Conservation (phyloP, 1,284 basidiomycete species). For the Tilletia setariae region DNA sequence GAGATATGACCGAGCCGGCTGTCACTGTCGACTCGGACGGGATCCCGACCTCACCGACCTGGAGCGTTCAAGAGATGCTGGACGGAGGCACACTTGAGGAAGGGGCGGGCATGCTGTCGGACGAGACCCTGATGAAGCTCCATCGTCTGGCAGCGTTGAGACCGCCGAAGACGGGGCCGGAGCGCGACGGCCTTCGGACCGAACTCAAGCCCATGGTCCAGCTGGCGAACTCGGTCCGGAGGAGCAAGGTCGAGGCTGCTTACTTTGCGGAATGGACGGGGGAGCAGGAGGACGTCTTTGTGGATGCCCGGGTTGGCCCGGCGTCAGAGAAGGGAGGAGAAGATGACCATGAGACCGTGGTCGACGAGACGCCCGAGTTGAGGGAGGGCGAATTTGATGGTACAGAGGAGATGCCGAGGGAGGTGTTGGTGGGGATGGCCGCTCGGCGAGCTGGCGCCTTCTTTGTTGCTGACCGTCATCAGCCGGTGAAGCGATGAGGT, state of each 20-base stretch:
- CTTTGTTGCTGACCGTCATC: background rate
- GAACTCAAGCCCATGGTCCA: conserved; percentile 1
- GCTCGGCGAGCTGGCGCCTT: background rate
- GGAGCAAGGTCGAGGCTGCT: background rate
- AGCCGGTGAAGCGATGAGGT: background rate
- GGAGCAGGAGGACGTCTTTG: background rate
- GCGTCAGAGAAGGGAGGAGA: background rate
- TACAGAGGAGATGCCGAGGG: conserved; percentile 7
- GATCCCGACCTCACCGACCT: background rate
- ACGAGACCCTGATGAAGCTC: background rate
- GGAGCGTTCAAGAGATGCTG: background rate
- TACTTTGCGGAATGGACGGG: background rate
- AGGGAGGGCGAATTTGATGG: conserved; percentile 5
- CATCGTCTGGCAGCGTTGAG: conserved; percentile 1
- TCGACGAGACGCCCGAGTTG: conserved; percentile 2
- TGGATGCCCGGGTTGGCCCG: conserved; percentile 7
- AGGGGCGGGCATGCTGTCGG: background rate
- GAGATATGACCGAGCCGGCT: too few species aligned
- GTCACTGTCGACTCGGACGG: background rate
- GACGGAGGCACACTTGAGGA: background rate
- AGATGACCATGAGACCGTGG: background rate
- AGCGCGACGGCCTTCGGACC: background rate
- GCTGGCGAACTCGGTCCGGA: background rate
- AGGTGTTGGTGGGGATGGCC: conserved; percentile 8
- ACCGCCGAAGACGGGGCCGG: background rate